A percentile compares a stretch with the other conserved stretches of the same genome.
These are phyloP conservation scores for Claviceps citrina DNA, from an alignment of 2,329 filamentous ascomycete species.

Conservation along the genomic window DNA sequence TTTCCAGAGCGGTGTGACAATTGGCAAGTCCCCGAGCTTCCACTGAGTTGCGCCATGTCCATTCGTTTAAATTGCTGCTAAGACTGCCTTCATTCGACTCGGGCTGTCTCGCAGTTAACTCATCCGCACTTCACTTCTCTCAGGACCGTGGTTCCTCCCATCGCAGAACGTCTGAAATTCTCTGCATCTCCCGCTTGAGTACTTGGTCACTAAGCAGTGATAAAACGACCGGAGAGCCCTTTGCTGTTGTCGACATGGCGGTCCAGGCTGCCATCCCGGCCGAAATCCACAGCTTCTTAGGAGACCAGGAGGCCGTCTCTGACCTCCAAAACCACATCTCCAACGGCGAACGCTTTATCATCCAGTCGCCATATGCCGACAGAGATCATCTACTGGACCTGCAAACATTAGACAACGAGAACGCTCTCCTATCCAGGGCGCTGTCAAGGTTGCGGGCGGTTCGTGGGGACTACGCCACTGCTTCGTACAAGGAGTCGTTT, in stretches of 20 bases:
- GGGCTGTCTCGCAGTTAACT: not conserved
- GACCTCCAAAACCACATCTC: conserved; percentile 12
- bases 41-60: not conserved
- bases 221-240: not conserved
- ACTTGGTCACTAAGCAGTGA: not conserved
- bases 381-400: conserved; percentile 59
- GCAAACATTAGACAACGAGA: conserved; percentile 45
- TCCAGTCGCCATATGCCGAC: conserved; percentile 64
- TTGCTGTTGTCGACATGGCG: conserved; percentile 13
- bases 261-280: conserved; percentile 10
- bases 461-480: conserved; percentile 59
- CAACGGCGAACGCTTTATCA: conserved; percentile 25
- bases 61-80: not conserved
- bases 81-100: too few relatives aligned
- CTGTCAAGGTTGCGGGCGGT: conserved; percentile 48
- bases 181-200: not conserved
- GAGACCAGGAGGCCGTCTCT: conserved; percentile 13
- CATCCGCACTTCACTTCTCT: not conserved
- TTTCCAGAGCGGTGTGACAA: conserved; percentile 4
- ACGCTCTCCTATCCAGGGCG: conserved; percentile 55
- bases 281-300: conserved; percentile 12
- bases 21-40: not conserved
- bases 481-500: conserved; percentile 57
- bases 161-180: not conserved
- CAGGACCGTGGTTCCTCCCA: not conserved